Percentiles rank a stretch among this genome's conserved stretches.
Conservation (phyloP, 352 stramenopile genomes). For the Elongisporangium prolatum region DNA sequence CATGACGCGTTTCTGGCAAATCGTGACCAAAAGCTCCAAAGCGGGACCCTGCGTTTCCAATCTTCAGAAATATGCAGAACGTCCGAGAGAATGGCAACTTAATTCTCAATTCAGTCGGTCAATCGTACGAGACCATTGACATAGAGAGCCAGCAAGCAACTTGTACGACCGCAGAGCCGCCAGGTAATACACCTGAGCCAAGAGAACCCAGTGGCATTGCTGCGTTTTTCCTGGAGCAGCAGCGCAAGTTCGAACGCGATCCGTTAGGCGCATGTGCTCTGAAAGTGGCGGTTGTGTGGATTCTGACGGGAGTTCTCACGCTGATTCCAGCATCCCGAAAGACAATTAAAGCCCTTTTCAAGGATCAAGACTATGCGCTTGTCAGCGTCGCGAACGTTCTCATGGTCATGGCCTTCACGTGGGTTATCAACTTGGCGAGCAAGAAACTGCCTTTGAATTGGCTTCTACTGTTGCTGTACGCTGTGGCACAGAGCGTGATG, state of each 20-base stretch:
- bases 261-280: not conserved
- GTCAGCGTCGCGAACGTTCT: not conserved
- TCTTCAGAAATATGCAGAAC: not conserved
- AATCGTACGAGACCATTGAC: not conserved
- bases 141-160: no score
- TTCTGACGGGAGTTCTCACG: not conserved
- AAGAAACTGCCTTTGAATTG: not conserved
- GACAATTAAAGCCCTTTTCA: not conserved
- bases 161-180: not conserved
- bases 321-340: not conserved
- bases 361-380: not conserved
- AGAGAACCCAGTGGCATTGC: not conserved
- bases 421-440: not conserved
- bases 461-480: not conserved
- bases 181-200: not conserved
- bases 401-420: not conserved
- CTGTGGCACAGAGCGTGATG: not conserved
- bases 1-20: no score
- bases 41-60: not conserved
- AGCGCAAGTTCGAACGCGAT: not conserved
- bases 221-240: not conserved
- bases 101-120: not conserved
- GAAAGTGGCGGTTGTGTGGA: not conserved
- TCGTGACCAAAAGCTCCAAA: no score
- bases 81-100: not conserved